Evolutionary conservation across 106 monocot species (phyloP).

Genomic region (Dendrobium chrysotoxum): DNA sequence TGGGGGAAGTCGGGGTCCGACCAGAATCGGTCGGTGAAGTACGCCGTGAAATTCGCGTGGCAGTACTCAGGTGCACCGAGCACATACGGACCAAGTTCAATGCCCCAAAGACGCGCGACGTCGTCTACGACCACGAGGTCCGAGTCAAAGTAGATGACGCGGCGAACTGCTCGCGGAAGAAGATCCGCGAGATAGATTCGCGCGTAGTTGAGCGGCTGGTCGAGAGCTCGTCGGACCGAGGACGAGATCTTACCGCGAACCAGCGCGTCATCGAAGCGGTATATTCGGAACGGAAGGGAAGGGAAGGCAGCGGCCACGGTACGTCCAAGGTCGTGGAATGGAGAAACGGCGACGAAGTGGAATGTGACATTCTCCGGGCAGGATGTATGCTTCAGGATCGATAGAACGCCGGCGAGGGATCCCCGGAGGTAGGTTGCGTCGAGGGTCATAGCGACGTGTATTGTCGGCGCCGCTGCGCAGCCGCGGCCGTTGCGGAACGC

Average conservation of each 20-base stretch:
- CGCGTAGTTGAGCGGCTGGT: constrained; percentile 95
- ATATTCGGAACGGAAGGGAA: constrained; percentile 44
- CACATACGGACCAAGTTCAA: constrained; percentile 31
- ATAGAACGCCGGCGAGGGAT: constrained; percentile 62
- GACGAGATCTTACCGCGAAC: constrained; percentile 64
- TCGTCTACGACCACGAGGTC: constrained; percentile 86
- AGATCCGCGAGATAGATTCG: constrained; percentile 77
- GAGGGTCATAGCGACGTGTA: constrained; percentile 87
- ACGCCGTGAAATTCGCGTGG: constrained; percentile 92
- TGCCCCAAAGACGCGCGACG: constrained; percentile 55
- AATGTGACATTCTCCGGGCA: constrained; percentile 55
- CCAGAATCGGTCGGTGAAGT: constrained; percentile 62
- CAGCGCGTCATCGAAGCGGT: constrained; percentile 58
- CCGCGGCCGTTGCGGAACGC: constrained; percentile 56
- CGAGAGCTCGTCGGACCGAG: constrained; percentile 86
- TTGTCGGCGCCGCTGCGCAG: constrained; percentile 25
- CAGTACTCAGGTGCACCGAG: constrained; percentile 87
- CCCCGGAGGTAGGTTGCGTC: constrained; percentile 89
- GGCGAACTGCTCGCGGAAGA: constrained; percentile 34
- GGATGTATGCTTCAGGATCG: constrained; percentile 51
- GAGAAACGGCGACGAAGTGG: constrained; percentile 45
- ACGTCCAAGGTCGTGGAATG: constrained; percentile 21
- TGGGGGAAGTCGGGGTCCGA: constrained; percentile 28
- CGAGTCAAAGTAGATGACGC: constrained; percentile 85
- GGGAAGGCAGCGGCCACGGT: constrained; percentile 45